Percentiles rank a stretch among this genome's conserved stretches.
phyloP scores from a whole-genome alignment of 305 asterid genomes.

The Solanum hybrid region DNA sequence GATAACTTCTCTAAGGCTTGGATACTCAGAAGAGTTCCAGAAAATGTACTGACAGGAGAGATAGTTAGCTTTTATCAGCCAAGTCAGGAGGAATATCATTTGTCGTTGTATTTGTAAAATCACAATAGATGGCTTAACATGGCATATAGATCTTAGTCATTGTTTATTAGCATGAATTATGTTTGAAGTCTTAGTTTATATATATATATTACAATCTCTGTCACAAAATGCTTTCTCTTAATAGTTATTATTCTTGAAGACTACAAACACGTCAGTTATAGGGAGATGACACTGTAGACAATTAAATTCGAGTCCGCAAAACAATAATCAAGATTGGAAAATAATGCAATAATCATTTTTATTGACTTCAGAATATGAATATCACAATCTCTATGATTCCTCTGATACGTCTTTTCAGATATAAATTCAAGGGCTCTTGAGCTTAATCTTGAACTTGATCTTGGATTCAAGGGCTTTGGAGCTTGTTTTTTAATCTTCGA shows the following conservation, averaged over 20 bases:
- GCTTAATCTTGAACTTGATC: no score
- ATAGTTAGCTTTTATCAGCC: slow-evolving; percentile 5
- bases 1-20: slow-evolving; percentile 9
- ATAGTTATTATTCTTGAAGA: background rate
- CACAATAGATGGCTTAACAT: background rate
- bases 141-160: background rate
- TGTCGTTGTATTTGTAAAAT: background rate
- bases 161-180: background rate
- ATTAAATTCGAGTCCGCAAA: no score
- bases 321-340: no score
- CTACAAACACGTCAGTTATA: background rate
- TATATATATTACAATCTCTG: background rate
- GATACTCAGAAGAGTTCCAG: background rate
- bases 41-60: slow-evolving; percentile 7
- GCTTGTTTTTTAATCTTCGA: no score
- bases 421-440: no score
- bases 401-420: no score
- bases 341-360: no score
- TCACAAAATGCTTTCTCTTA: background rate
- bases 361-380: no score
- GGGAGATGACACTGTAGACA: background rate
- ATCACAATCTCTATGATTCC: no score
- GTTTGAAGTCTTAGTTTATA: background rate
- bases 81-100: slow-evolving; percentile 2
- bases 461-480: no score